Conservation (phyloP, 345 rosid species). For the Melastoma malabathricum region DNA sequence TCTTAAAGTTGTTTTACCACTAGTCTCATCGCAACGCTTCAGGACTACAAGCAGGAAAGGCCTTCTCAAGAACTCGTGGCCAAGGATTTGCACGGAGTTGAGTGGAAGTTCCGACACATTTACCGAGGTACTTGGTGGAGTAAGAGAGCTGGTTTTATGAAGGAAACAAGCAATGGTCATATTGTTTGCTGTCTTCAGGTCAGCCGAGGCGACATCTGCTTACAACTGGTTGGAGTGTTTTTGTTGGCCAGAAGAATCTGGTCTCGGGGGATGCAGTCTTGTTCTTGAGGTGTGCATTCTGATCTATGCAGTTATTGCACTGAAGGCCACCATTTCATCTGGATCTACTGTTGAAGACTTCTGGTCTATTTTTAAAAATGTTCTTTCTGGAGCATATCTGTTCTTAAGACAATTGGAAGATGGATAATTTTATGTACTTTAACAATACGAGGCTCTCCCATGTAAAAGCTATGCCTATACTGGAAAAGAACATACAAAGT, state of each 20-base stretch:
- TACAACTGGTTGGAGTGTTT: conserved; percentile 92
- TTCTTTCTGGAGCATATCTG: too few species aligned
- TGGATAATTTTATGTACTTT: too few species aligned
- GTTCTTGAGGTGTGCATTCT: conserved; percentile 49
- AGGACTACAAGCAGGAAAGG: conserved; percentile 83
- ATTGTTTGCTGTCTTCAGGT: conserved; percentile 33
- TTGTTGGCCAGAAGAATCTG: conserved; percentile 83
- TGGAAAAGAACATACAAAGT: too few species aligned
- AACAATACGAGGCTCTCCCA: too few species aligned
- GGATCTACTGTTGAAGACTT: background rate
- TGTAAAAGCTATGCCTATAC: too few species aligned
- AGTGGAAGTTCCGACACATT: conserved; percentile 83
- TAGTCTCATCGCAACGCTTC: conserved; percentile 4
- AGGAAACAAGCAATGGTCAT: background rate
- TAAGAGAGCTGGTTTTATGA: background rate
- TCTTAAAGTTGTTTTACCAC: too few species aligned
- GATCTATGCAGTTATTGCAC: background rate
- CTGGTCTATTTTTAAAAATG: too few species aligned
- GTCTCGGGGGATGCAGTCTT: conserved; percentile 92
- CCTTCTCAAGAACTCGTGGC: conserved; percentile 88
- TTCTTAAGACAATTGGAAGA: too few species aligned
- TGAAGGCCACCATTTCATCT: background rate
- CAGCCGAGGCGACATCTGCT: conserved; percentile 98
- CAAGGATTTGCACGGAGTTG: conserved; percentile 78
- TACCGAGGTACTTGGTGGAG: conserved; percentile 48